These are phyloP conservation scores for Cardamine resedifolia DNA, from an alignment of 345 rosid genomes.

Conservation along the genomic window DNA sequence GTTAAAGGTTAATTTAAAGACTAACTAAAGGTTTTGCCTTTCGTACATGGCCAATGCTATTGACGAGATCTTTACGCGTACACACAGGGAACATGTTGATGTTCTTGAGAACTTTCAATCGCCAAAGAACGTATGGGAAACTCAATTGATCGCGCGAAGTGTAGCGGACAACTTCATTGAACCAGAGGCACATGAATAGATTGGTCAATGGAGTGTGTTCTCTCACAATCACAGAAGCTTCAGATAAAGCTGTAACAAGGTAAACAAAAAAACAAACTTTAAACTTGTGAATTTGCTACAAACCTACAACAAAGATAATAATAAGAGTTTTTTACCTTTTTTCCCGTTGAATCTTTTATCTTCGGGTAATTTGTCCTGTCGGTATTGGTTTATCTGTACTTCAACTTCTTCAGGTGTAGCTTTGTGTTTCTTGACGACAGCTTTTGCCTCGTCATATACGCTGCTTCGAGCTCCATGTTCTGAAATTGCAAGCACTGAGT, in stretches of 20 bases:
- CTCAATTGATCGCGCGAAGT: constrained; percentile 95
- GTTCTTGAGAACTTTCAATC: constrained; percentile 65
- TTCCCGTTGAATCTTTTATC: constrained; percentile 77
- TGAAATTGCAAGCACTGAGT: constrained; percentile 84
- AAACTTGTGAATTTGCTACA: neutral
- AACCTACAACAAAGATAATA: neutral
- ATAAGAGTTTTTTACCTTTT: constrained; percentile 51
- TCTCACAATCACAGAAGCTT: constrained; percentile 91
- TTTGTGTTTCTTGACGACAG: constrained; percentile 85
- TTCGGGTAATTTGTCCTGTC: constrained; percentile 65
- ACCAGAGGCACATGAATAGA: constrained; percentile 95
- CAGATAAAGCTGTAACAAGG: constrained; percentile 61
- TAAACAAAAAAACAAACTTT: neutral
- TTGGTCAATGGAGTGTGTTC: constrained; percentile 73
- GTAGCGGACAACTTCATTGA: constrained; percentile 88
- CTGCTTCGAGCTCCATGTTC: constrained; percentile 97
- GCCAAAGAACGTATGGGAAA: constrained; percentile 90
- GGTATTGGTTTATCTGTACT: constrained; percentile 71
- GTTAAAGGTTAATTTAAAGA: neutral
- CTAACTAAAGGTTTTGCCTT: constrained; percentile 74
- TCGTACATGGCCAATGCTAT: constrained; percentile 82
- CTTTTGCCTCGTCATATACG: constrained; percentile 91
- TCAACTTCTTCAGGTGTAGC: constrained; percentile 92
- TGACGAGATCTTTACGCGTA: constrained; percentile 88
- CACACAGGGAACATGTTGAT: constrained; percentile 88